Evolutionary conservation across 1,284 basidiomycete species (phyloP), one percentile per base, ranked within the genome.

Genomic region (Tetrapyrgos nigripes): DNA sequence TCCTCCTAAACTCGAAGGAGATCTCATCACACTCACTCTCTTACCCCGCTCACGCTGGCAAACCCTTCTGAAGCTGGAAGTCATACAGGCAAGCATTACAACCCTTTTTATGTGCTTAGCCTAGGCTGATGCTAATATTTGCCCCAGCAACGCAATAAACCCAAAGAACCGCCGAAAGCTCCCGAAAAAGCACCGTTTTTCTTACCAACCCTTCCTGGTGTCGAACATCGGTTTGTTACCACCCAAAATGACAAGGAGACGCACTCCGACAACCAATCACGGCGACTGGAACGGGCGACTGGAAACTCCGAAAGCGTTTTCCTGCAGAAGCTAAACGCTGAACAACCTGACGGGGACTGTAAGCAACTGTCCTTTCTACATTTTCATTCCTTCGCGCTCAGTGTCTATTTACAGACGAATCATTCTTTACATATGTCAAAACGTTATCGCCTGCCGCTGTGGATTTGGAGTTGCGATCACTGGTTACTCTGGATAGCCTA

Each of bases 181-280:
- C 94, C 95, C 3, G 96, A 98, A 76, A 86, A 93, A 61, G 97
- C 96, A 1, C 97, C 97, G 0, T 99, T 99, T 83, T 99, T 99
- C 83, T 78, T 99, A 17, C 96, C 96, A 8, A 94, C 94, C 1
- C 76, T 98, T 3, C 84, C 93, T 14, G 94, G 94, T 14, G 84
- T 94, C 21, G 91, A 96, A 63, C 83, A 87, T 14, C 83, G 92
- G 17, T 96, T 96, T 70, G 89, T 86, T 24, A 69, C 89, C 3
- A 79, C 82, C 28, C 72, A 78, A 57, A 79, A 76, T 71, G 76
- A 77, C 59, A 66, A 68, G 49, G 70, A 74, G 47, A 69, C 73
- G 47, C 71, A 73, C 6, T 61, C 67, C n/a, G 76, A 79, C 63
- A 85, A 84, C 59, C 65, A 77, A 19, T 83, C 82, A 13, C 82